Conservation (phyloP, 2,329 filamentous ascomycete species). For the Fusarium newnesense region DNA sequence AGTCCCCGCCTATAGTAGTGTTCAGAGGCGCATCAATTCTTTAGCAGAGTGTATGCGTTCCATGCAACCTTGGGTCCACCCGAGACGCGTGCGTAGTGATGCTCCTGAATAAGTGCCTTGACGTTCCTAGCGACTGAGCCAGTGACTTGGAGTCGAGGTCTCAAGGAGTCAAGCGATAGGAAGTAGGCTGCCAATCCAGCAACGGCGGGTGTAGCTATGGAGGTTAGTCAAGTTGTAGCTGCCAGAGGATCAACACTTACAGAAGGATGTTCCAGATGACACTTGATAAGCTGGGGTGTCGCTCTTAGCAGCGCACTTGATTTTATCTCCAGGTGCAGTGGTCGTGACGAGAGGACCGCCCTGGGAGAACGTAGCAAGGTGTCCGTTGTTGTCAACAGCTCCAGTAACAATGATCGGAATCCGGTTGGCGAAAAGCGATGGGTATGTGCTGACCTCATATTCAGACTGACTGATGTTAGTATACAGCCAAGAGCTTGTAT, state of each 20-base stretch:
- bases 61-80: neutral
- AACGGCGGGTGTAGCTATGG: neutral
- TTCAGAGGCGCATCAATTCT: neutral
- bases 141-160: neutral
- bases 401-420: neutral
- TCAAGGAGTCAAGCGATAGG: neutral
- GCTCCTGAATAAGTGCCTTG: neutral
- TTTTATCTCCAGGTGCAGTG: neutral
- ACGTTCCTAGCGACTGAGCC: neutral
- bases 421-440: neutral
- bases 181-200: neutral
- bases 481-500: too few species aligned
- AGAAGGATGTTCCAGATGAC: neutral
- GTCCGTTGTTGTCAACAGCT: neutral
- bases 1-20: fast-evolving
- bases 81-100: neutral
- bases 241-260: fast-evolving
- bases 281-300: neutral
- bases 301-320: neutral
- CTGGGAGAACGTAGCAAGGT: neutral
- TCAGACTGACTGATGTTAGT: too few species aligned
- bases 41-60: neutral
- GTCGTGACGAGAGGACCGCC: neutral
- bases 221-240: fast-evolving
- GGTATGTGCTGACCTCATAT: neutral